Conservation (phyloP, 1,284 basidiomycete genomes). For the Amylostereum chailletii region DNA sequence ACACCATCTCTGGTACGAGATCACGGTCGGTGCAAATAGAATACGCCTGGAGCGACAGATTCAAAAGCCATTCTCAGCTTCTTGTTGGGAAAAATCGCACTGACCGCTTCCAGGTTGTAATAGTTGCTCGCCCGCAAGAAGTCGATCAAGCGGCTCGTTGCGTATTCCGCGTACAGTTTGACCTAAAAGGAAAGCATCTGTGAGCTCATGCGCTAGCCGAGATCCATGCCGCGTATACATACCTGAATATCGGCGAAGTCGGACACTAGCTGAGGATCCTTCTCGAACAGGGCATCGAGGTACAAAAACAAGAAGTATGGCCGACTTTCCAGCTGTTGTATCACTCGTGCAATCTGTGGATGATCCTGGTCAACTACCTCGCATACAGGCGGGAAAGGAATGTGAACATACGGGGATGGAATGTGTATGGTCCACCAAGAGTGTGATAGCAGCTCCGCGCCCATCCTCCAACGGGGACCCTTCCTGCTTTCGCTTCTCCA, state of each 20-base stretch:
- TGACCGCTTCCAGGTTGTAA: slow-evolving; percentile 82
- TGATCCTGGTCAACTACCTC: background rate
- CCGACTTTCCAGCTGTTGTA: slow-evolving; percentile 74
- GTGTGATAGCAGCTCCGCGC: slow-evolving; percentile 66
- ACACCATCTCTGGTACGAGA: slow-evolving; percentile 95
- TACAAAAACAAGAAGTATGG: slow-evolving; percentile 89
- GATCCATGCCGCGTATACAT: slow-evolving; percentile 6
- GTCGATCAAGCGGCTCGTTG: slow-evolving; percentile 73
- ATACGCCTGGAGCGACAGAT: slow-evolving; percentile 60
- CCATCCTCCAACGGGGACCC: slow-evolving; percentile 28
- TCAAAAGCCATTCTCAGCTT: background rate
- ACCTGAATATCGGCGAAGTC: slow-evolving; percentile 84
- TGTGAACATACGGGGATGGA: slow-evolving; percentile 77
- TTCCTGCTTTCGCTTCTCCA: slow-evolving; percentile 45
- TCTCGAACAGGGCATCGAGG: slow-evolving; percentile 84
- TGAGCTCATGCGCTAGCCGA: background rate
- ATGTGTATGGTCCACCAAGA: slow-evolving; percentile 92
- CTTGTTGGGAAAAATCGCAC: slow-evolving; percentile 7
- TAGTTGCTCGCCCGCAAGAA: slow-evolving; percentile 89
- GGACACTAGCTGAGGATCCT: slow-evolving; percentile 75
- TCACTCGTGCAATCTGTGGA: slow-evolving; percentile 74
- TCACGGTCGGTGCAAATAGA: slow-evolving; percentile 78
- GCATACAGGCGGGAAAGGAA: background rate
- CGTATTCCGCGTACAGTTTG: slow-evolving; percentile 87
- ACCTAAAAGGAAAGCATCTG: slow-evolving; percentile 37